phyloP scores from a whole-genome alignment of 768 basidiomycete species.

The Wakefieldia striispora region DNA sequence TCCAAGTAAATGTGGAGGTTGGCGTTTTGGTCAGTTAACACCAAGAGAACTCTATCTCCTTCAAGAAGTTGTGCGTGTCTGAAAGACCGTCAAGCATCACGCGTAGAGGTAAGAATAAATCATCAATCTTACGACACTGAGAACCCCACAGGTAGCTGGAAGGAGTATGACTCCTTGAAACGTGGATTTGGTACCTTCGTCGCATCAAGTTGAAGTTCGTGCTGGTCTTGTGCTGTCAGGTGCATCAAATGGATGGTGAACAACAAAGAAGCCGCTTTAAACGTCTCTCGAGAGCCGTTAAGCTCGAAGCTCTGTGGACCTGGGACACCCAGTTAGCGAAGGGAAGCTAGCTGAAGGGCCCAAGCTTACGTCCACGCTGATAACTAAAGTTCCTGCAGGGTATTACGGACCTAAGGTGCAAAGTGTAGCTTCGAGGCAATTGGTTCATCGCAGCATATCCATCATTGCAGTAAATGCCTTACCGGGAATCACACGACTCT shows the following conservation, averaged over 20 bases:
- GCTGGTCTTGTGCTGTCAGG: conserved; percentile 28
- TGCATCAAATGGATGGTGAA: conserved; percentile 30
- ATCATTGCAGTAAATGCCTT: not conserved
- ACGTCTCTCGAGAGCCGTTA: conserved; percentile 16
- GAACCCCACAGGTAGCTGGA: conserved; percentile 21
- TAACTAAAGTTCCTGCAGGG: not conserved
- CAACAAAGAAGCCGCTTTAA: conserved; percentile 19
- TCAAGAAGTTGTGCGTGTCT: conserved; percentile 43
- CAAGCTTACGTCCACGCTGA: conserved; percentile 4
- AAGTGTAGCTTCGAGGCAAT: conserved; percentile 10
- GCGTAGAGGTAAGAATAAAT: not conserved
- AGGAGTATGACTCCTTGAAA: conserved; percentile 26
- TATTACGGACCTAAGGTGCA: conserved; percentile 12
- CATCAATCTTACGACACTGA: conserved; percentile 21
- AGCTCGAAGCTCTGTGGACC: conserved; percentile 17
- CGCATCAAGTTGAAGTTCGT: conserved; percentile 28
- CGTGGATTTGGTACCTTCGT: conserved; percentile 22
- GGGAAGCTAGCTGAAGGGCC: not conserved
- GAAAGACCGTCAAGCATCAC: not conserved
- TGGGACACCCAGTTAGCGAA: conserved; percentile 2
- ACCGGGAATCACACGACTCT: conserved; percentile 16
- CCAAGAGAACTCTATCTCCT: conserved; percentile 38
- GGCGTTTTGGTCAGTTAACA: conserved; percentile 34
- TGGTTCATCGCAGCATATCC: not conserved
- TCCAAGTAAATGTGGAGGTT: conserved; percentile 41